Evolutionary conservation across 139 green algal species (phyloP), one percentile per base, ranked within the genome.

Genomic region (Chlorella sp.): DNA sequence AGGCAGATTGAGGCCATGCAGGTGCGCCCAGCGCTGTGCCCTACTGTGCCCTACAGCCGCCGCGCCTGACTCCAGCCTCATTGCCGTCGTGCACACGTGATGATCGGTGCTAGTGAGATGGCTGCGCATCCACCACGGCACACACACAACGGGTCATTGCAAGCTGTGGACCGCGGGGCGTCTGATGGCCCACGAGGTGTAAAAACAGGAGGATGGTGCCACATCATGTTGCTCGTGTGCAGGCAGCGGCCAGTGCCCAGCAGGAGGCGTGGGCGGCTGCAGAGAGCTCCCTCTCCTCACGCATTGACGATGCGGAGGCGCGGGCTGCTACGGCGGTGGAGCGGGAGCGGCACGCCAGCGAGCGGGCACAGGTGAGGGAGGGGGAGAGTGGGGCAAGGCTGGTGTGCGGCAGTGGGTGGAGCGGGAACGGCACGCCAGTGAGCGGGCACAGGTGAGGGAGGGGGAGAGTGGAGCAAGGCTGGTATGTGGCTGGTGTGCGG

Each of bases 1-100:
- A 80, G 88, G 3, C 93, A 98, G 83, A 91, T 98, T 27, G 91
- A 97, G 74, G 85, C 90, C 1, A 88, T 97, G 84, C 89, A 94
- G n/a, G n/a, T n/a, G n/a, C n/a, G n/a, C n/a, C n/a, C n/a, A n/a
- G n/a, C n/a, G n/a, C n/a, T n/a, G n/a, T n/a, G n/a, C n/a, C n/a
- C n/a, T n/a, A n/a, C n/a, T n/a, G n/a, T n/a, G n/a, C n/a, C n/a
- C n/a, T n/a, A n/a, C n/a, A n/a, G n/a, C n/a, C n/a, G n/a, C n/a
- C n/a, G n/a, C n/a, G n/a, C n/a, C n/a, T n/a, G n/a, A n/a, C n/a
- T n/a, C n/a, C n/a, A n/a, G n/a, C n/a, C n/a, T n/a, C n/a, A n/a
- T n/a, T n/a, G n/a, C n/a, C n/a, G n/a, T n/a, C n/a, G n/a, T n/a
- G n/a, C n/a, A n/a, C n/a, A n/a, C n/a, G n/a, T n/a, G n/a, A n/a